phyloP scores from a whole-genome alignment of 768 basidiomycete species.

The Kwoniella pini region DNA sequence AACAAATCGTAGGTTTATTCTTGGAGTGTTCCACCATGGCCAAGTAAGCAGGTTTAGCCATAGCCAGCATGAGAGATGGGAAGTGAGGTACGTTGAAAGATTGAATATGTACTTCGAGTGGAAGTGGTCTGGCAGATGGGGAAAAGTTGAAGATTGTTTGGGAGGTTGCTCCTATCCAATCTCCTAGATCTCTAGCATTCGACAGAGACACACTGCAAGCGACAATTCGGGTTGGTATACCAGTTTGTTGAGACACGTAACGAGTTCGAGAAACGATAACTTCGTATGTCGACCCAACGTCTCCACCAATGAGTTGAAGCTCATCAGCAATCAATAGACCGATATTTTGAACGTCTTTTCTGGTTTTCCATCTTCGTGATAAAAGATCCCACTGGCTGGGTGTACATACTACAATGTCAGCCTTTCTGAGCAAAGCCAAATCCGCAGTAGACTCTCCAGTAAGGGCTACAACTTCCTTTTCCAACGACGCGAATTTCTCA shows the following conservation, averaged over 20 bases:
- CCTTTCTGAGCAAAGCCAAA: slow-evolving; percentile 84
- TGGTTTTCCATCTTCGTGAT: slow-evolving; percentile 91
- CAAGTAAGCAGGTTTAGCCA: slow-evolving; percentile 97
- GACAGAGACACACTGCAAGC: slow-evolving; percentile 93
- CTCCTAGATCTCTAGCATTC: slow-evolving; percentile 91
- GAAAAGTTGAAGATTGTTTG: slow-evolving; percentile 98
- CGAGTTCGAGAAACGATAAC: slow-evolving; percentile 94
- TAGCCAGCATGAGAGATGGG: slow-evolving; percentile 96
- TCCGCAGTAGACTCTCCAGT: slow-evolving; percentile 95
- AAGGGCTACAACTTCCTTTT: slow-evolving; percentile 89
- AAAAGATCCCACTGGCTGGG: slow-evolving; percentile 93
- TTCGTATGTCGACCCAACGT: slow-evolving; percentile 94
- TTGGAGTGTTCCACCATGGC: slow-evolving; percentile 85
- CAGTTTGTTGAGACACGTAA: slow-evolving; percentile 91
- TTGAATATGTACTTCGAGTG: slow-evolving; percentile 96
- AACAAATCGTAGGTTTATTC: slow-evolving; percentile 82
- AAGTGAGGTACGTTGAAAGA: slow-evolving; percentile 96
- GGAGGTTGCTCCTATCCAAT: slow-evolving; percentile 94
- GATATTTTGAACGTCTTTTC: slow-evolving; percentile 93
- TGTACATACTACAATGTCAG: slow-evolving; percentile 88
- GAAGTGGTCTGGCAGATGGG: slow-evolving; percentile 92
- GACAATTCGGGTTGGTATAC: slow-evolving; percentile 87
- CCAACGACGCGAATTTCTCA: slow-evolving; percentile 74
- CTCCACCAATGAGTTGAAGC: slow-evolving; percentile 89
- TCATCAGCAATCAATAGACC: slow-evolving; percentile 94